Evolutionary conservation across 75 land plant genomes (phyloP).

Genomic region (Gnetum montanum): DNA sequence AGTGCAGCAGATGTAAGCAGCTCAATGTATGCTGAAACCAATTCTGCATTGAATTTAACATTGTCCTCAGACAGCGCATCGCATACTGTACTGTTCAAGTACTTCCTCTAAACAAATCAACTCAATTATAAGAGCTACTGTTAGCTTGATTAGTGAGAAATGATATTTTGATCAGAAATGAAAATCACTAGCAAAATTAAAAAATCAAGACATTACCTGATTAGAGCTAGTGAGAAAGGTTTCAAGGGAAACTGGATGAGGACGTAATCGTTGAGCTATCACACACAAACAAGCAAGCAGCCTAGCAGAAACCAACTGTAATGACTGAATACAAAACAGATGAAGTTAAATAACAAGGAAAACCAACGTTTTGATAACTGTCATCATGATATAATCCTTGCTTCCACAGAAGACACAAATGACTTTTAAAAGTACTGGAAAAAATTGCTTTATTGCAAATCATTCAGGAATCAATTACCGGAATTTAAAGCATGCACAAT

Average conservation of each 20-base stretch:
- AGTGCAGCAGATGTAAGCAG: slow-evolving; percentile 44
- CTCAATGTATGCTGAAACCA: slow-evolving; percentile 34
- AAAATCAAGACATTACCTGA: too few species aligned
- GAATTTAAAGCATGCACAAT: too few species aligned
- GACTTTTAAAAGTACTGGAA: too few species aligned
- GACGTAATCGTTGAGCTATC: slow-evolving; percentile 33
- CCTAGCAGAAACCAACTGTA: slow-evolving; percentile 58
- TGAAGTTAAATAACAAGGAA: too few species aligned
- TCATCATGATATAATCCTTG: too few species aligned
- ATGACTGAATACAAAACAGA: slow-evolving; percentile 26
- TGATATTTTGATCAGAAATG: too few species aligned
- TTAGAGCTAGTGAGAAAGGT: slow-evolving; percentile 31
- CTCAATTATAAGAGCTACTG: too few species aligned
- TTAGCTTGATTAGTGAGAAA: too few species aligned
- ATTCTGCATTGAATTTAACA: slow-evolving; percentile 27
- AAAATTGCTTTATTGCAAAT: too few species aligned
- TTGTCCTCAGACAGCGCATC: slow-evolving; percentile 25
- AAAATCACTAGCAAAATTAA: too few species aligned
- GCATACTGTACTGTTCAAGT: slow-evolving; percentile 21
- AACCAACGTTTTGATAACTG: background rate
- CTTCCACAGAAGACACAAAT: too few species aligned
- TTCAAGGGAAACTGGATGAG: slow-evolving; percentile 25
- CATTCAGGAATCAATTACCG: too few species aligned
- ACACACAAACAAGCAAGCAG: slow-evolving; percentile 40
- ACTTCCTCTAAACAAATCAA: slow-evolving; percentile 26